phyloP scores from a whole-genome alignment of 2,329 filamentous ascomycete genomes.

The Colletotrichum gloeosporioides region DNA sequence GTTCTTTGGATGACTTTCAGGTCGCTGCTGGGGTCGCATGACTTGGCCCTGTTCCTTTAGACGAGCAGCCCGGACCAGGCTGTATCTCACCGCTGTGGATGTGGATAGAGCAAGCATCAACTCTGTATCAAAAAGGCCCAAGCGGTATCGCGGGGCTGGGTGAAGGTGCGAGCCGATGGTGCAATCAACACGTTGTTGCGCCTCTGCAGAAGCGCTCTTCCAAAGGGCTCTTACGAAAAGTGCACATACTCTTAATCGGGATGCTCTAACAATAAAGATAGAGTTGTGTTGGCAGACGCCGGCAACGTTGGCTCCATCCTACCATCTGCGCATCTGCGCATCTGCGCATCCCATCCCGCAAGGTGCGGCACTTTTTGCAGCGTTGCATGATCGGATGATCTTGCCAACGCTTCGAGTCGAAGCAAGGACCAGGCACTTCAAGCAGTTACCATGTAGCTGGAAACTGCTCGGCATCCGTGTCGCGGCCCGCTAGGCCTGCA shows the following conservation, averaged over 20 bases:
- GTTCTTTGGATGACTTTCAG: background rate
- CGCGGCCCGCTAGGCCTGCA: conserved; percentile 8
- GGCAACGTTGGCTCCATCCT: background rate
- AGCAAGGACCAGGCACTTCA: background rate
- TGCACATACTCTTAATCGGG: background rate
- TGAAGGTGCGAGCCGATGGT: background rate
- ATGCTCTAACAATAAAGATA: background rate
- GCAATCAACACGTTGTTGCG: background rate
- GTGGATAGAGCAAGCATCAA: background rate
- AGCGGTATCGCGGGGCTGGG: background rate
- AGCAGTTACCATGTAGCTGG: conserved; percentile 19
- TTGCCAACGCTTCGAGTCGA: background rate
- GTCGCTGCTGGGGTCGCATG: background rate
- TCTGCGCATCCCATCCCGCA: background rate
- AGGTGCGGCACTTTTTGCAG: background rate
- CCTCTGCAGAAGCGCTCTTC: background rate
- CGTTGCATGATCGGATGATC: conserved; percentile 20
- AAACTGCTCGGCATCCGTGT: conserved; percentile 14
- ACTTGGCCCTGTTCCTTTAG: background rate
- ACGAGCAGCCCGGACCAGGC: background rate
- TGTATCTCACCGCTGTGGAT: background rate
- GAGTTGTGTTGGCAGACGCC: background rate
- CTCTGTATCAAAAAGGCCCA: background rate
- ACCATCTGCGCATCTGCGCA: background rate
- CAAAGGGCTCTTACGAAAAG: background rate